Evolutionary conservation across 116 monocot genomes (phyloP).

Genomic region (Iris pallida): DNA sequence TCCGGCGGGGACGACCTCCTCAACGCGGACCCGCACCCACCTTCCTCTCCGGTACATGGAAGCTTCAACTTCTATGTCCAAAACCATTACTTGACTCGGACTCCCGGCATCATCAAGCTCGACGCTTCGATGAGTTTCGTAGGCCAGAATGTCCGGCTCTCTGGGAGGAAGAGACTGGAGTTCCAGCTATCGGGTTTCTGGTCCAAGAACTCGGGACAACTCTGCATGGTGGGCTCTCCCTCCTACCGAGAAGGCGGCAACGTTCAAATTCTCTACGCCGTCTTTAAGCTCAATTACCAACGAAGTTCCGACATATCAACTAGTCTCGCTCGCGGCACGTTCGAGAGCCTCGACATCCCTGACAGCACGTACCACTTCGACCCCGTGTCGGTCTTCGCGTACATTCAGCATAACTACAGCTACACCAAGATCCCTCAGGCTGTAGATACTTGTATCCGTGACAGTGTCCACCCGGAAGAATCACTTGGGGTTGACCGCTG

Average conservation of each 20-base stretch:
- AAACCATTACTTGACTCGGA: background rate
- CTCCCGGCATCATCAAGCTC: background rate
- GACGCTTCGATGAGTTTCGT: no score
- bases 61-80: no score
- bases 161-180: no score
- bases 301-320: conserved; percentile 25
- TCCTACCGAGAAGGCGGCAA: background rate
- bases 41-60: background rate
- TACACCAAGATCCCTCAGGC: background rate
- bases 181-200: conserved; percentile 30
- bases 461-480: no score
- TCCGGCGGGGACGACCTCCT: background rate
- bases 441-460: no score
- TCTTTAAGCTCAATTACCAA: conserved; percentile 42
- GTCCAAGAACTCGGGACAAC: conserved; percentile 19
- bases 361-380: conserved; percentile 34
- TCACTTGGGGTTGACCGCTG: no score
- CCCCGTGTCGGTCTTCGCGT: conserved; percentile 19
- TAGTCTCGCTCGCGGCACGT: conserved; percentile 32
- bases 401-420: background rate
- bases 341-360: conserved; percentile 35
- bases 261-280: conserved; percentile 7
- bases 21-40: background rate
- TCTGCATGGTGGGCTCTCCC: conserved; percentile 25
- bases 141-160: no score